These are phyloP conservation scores for Phytopythium litorale DNA, from an alignment of 352 stramenopile genomes.

Conservation along the genomic window DNA sequence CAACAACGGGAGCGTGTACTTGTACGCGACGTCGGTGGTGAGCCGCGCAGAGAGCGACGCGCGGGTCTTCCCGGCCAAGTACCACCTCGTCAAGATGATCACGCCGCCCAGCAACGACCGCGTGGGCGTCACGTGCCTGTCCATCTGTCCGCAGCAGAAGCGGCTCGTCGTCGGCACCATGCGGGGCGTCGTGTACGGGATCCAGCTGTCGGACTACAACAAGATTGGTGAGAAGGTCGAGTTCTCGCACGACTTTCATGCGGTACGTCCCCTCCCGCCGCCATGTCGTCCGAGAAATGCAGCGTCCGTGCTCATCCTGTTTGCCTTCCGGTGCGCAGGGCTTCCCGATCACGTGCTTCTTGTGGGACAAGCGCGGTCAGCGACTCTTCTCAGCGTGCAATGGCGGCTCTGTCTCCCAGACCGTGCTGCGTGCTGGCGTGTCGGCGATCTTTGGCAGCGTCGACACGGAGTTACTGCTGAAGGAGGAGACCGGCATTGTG, in stretches of 20 bases:
- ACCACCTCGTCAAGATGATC: constrained; percentile 88
- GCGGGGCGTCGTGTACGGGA: constrained; percentile 73
- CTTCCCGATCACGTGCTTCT: constrained; percentile 75
- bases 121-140: constrained; percentile 67
- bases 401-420: constrained; percentile 72
- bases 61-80: constrained; percentile 43
- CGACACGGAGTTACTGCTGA: constrained; percentile 80
- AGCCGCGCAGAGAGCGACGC: constrained; percentile 28
- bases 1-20: constrained; percentile 77
- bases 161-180: constrained; percentile 77
- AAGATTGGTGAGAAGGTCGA: constrained; percentile 87
- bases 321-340: constrained; percentile 20
- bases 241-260: constrained; percentile 85
- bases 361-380: constrained; percentile 68
- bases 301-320: not conserved
- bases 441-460: constrained; percentile 80
- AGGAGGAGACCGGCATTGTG: constrained; percentile 84
- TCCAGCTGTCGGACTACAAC: constrained; percentile 81
- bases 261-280: constrained; percentile 13
- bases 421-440: constrained; percentile 70
- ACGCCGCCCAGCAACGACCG: constrained; percentile 66
- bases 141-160: constrained; percentile 78
- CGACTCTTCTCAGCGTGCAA: constrained; percentile 84
- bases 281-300: too few species aligned
- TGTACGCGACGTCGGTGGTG: constrained; percentile 67